Evolutionary conservation across 1,139 yeast genomes (phyloP).

Genomic region (Spencermartinsiella ligniputridi): DNA sequence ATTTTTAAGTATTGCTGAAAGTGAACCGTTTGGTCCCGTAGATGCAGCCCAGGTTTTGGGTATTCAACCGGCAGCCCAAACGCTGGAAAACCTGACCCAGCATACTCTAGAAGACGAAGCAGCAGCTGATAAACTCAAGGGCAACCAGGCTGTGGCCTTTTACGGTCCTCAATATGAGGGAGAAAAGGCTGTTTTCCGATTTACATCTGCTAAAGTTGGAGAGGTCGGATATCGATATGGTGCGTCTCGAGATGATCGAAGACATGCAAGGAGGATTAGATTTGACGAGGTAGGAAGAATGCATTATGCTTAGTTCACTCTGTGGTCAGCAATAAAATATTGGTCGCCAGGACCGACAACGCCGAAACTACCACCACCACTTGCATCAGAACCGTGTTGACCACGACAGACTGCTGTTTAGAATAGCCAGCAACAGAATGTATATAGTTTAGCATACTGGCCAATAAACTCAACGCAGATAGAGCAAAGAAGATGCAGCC

Average conservation of each 20-base stretch:
- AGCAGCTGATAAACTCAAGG: slow-evolving; percentile 14
- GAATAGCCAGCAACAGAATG: slow-evolving; percentile 22
- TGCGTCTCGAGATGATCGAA: slow-evolving; percentile 81
- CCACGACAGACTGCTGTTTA: slow-evolving; percentile 22
- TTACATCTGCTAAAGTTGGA: slow-evolving; percentile 74
- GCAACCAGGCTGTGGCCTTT: slow-evolving; percentile 34
- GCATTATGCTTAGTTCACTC: slow-evolving; percentile 19
- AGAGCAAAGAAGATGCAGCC: slow-evolving; percentile 23
- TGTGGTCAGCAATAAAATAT: slow-evolving; percentile 17
- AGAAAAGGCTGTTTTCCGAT: slow-evolving; percentile 60
- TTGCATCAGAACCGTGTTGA: slow-evolving; percentile 16
- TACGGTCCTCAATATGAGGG: slow-evolving; percentile 28
- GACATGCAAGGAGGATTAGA: slow-evolving; percentile 76
- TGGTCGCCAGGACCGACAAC: slow-evolving; percentile 20
- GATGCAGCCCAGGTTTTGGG: slow-evolving; percentile 89
- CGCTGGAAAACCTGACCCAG: slow-evolving; percentile 62
- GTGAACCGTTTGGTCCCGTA: slow-evolving; percentile 94
- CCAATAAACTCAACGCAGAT: slow-evolving; percentile 18
- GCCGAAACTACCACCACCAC: slow-evolving; percentile 19
- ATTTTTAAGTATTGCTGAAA: slow-evolving; percentile 85
- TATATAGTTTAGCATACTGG: slow-evolving; percentile 23
- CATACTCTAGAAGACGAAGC: slow-evolving; percentile 51
- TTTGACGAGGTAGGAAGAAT: slow-evolving; percentile 61
- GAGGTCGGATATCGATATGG: slow-evolving; percentile 90
- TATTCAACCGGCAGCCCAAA: slow-evolving; percentile 78